Percentiles rank a stretch among this genome's conserved stretches.
Evolutionary conservation across 192 early-diverging fungal species (phyloP).

Genomic region (Rhizoclosmatium sp.): DNA sequence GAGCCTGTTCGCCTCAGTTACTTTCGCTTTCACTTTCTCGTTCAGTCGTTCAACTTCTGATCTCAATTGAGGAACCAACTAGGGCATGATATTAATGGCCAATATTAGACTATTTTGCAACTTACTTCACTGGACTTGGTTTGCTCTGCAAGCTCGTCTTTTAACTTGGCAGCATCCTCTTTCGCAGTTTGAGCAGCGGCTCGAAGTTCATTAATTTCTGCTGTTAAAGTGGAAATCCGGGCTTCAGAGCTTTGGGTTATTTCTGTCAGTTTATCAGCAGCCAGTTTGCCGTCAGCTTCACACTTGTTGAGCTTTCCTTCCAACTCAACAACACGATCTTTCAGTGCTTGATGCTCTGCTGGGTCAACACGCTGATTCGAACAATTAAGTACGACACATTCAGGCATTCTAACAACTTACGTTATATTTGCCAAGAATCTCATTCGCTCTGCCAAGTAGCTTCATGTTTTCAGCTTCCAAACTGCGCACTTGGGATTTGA

Average conservation of each 20-base stretch:
- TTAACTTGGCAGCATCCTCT: neutral
- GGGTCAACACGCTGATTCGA: constrained; percentile 74
- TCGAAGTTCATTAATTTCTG: constrained; percentile 12
- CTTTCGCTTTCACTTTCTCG: constrained; percentile 10
- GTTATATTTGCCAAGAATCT: constrained; percentile 79
- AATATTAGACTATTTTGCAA: neutral
- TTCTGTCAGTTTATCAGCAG: constrained; percentile 7
- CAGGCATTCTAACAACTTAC: neutral
- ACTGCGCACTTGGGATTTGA: constrained; percentile 58
- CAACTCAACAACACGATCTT: constrained; percentile 54
- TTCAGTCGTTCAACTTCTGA: constrained; percentile 6
- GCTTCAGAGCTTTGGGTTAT: constrained; percentile 3
- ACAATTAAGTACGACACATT: neutral
- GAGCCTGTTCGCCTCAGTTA: constrained; percentile 7
- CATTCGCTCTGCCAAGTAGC: constrained; percentile 76
- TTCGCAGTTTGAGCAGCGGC: neutral
- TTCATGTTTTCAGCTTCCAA: constrained; percentile 69
- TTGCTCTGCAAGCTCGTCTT: neutral
- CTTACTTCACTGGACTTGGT: neutral
- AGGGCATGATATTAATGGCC: neutral
- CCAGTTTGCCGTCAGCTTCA: neutral
- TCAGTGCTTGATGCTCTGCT: constrained; percentile 74
- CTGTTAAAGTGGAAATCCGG: neutral
- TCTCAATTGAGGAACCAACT: neutral
- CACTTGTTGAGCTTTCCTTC: constrained; percentile 36